Percentiles rank a stretch among this genome's conserved stretches.
Conservation (phyloP, 2,329 filamentous ascomycete species). For the Diaporthe australafricana region DNA sequence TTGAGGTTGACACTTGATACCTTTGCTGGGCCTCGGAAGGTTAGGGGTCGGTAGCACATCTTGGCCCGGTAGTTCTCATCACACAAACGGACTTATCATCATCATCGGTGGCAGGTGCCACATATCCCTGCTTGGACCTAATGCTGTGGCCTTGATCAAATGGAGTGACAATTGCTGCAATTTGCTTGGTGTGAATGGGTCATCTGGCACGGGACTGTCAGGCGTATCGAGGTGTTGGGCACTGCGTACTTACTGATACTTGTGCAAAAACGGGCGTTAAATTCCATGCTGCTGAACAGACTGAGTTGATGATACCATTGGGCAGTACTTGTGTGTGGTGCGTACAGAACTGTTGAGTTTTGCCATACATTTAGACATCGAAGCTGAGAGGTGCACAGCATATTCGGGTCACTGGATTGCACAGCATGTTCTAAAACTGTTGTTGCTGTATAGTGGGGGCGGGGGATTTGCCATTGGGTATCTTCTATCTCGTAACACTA, state of each 20-base stretch:
- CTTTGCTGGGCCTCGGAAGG: slow-evolving; percentile 38
- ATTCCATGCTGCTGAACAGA: neutral
- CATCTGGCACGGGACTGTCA: no score
- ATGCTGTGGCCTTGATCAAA: neutral
- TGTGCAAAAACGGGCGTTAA: no score
- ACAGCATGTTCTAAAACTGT: neutral
- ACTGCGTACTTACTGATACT: no score
- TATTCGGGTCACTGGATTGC: neutral
- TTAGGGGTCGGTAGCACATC: slow-evolving; percentile 12
- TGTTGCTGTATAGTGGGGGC: neutral
- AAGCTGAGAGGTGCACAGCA: neutral
- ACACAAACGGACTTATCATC: slow-evolving; percentile 8
- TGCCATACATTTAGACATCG: neutral
- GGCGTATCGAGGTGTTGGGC: no score
- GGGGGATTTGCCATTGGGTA: slow-evolving; percentile 8
- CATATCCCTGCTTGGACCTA: neutral
- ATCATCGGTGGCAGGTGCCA: neutral
- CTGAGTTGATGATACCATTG: neutral
- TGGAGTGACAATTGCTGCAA: no score
- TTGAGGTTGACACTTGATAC: slow-evolving; percentile 40
- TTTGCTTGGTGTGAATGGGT: neutral
- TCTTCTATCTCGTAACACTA: neutral
- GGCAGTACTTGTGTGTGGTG: neutral
- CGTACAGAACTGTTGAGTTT: neutral
- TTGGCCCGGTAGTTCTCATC: neutral